A percentile compares a stretch with the other conserved stretches of the same genome.
Conservation (phyloP, 2,329 filamentous ascomycete genomes). For the Penicillium hesseltinei region DNA sequence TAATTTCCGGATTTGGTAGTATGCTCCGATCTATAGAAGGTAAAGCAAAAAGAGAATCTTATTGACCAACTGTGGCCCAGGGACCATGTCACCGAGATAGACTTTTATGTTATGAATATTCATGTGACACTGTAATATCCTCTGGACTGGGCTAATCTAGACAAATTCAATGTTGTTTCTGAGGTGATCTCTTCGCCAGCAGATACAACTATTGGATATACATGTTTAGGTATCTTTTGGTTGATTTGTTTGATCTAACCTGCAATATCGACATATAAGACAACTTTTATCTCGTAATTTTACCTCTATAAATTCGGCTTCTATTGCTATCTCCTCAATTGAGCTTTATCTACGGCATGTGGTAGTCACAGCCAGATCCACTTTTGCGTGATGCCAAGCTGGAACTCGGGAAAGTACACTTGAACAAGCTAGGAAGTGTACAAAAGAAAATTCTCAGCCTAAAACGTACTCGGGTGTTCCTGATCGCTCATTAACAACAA, state of each 20-base stretch:
- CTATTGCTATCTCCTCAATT: neutral
- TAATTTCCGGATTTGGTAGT: neutral
- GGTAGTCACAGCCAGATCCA: neutral
- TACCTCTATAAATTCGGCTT: neutral
- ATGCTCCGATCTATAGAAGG: neutral
- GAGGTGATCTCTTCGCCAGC: neutral
- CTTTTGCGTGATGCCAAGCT: constrained; percentile 3
- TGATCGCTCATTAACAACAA: neutral
- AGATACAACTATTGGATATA: neutral
- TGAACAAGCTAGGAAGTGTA: neutral
- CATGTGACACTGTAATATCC: neutral
- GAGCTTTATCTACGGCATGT: neutral
- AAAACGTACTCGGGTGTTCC: neutral
- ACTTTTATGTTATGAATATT: neutral
- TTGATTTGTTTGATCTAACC: neutral
- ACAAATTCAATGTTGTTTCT: neutral
- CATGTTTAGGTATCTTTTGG: neutral
- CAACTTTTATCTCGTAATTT: neutral
- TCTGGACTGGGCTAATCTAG: neutral
- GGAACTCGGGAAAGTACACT: neutral
- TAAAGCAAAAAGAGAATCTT: neutral
- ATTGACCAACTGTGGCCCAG: neutral
- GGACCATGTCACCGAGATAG: neutral
- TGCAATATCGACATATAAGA: neutral
- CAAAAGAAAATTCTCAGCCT: neutral